Evolutionary conservation across 139 green algal species (phyloP).

Genomic region (Tetraselmis striata): DNA sequence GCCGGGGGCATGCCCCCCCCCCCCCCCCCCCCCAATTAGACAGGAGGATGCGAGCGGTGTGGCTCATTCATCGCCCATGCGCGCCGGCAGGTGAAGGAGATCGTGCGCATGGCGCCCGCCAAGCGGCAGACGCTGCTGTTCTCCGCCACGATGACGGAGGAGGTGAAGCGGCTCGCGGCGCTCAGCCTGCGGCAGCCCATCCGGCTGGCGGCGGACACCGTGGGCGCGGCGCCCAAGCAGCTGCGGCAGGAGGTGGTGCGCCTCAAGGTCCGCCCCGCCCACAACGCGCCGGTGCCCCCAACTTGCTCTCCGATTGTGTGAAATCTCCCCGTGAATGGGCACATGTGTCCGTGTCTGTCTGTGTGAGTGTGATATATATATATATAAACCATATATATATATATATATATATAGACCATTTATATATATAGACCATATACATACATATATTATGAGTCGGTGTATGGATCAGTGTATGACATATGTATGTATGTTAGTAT

Average conservation of each 20-base stretch:
- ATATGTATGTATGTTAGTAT: neutral
- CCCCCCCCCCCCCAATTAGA: no score
- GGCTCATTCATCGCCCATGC: neutral
- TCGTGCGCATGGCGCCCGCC: slow-evolving; percentile 74
- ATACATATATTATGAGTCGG: no score
- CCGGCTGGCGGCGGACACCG: slow-evolving; percentile 80
- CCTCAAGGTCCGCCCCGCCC: slow-evolving; percentile 59
- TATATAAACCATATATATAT: no score
- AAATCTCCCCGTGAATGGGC: neutral
- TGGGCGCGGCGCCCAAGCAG: slow-evolving; percentile 46
- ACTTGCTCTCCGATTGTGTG: no score
- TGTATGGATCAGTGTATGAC: no score
- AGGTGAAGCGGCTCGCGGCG: slow-evolving; percentile 65
- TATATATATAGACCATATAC: no score
- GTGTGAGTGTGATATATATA: neutral
- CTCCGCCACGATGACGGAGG: slow-evolving; percentile 64
- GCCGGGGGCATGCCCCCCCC: no score
- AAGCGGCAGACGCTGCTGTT: slow-evolving; percentile 95
- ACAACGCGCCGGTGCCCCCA: no score
- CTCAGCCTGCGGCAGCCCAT: slow-evolving; percentile 78
- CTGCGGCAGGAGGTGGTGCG: slow-evolving; percentile 86
- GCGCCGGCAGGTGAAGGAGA: slow-evolving; percentile 65
- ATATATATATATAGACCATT: no score
- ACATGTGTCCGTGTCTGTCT: neutral
- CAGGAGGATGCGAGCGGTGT: no score